A percentile compares a stretch with the other conserved stretches of the same genome.
phyloP scores from a whole-genome alignment of 805 yeast genomes.

The Schizosaccharomyces cryophilus region DNA sequence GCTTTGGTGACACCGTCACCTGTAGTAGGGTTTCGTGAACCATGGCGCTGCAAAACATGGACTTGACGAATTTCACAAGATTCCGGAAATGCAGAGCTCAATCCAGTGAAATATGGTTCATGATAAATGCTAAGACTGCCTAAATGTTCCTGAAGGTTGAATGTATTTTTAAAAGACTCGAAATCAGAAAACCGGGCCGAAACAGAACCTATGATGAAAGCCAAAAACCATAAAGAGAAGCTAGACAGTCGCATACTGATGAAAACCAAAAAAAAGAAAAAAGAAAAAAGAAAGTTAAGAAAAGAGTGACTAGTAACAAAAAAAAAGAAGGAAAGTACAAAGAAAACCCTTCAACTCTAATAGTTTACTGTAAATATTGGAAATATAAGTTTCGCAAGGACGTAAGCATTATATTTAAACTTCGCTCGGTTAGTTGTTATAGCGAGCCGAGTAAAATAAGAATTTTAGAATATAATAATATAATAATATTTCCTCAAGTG shows the following conservation, averaged over 20 bases:
- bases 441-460: no score
- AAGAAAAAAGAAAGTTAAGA: no score
- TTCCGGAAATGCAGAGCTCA: not conserved
- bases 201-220: not conserved
- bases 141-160: not conserved
- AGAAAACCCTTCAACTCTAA: no score
- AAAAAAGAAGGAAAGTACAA: no score
- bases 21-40: constrained; percentile 45
- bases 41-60: constrained; percentile 51
- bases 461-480: no score
- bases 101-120: not conserved
- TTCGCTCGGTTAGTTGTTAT: no score
- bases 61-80: constrained; percentile 27
- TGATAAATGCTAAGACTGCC: not conserved
- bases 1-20: not conserved
- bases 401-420: no score
- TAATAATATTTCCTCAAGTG: no score
- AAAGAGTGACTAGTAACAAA: no score
- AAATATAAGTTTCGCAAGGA: no score
- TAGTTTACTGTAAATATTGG: no score
- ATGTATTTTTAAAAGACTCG: not conserved
- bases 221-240: not conserved
- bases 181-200: not conserved
- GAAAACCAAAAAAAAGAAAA: no score
- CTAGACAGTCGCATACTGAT: not conserved